Evolutionary conservation across 116 monocot genomes (phyloP).

Genomic region (Cymodocea nodosa): DNA sequence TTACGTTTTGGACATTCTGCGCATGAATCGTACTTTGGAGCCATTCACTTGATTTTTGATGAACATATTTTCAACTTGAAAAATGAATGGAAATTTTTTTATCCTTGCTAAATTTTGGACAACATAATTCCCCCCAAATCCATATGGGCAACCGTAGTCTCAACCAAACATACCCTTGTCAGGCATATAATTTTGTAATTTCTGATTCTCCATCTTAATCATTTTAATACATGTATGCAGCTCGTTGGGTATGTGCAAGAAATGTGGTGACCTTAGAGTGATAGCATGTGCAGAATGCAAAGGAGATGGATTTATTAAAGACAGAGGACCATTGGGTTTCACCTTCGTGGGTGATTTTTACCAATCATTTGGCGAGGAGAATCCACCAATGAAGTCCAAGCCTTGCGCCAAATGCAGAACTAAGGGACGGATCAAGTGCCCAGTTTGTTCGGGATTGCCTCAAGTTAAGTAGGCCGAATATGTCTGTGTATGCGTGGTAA

Average conservation of each 20-base stretch:
- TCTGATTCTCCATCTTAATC: no score
- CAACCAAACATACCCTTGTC: no score
- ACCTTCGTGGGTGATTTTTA: neutral
- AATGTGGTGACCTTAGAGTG: slow-evolving; percentile 18
- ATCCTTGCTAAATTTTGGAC: no score
- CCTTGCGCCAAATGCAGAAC: slow-evolving; percentile 7
- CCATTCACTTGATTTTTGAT: no score
- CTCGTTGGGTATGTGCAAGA: slow-evolving; percentile 22
- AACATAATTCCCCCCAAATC: no score
- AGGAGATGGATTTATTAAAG: slow-evolving; percentile 6
- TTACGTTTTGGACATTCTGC: no score
- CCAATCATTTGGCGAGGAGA: neutral
- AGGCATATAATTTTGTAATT: no score
- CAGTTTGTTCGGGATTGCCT: neutral
- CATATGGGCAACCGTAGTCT: no score
- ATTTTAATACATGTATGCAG: slow-evolving; percentile 6
- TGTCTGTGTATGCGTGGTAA: no score
- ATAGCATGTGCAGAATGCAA: slow-evolving; percentile 16
- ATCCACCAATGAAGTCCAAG: neutral
- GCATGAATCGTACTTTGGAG: no score
- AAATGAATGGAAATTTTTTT: no score
- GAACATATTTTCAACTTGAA: no score
- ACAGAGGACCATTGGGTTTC: slow-evolving; percentile 6
- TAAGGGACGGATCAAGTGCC: slow-evolving; percentile 1
- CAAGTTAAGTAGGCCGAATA: neutral